Base-by-base conservation (phyloP, 768 basidiomycete genomes). In the Dictyophora rubrovolvata region DNA sequence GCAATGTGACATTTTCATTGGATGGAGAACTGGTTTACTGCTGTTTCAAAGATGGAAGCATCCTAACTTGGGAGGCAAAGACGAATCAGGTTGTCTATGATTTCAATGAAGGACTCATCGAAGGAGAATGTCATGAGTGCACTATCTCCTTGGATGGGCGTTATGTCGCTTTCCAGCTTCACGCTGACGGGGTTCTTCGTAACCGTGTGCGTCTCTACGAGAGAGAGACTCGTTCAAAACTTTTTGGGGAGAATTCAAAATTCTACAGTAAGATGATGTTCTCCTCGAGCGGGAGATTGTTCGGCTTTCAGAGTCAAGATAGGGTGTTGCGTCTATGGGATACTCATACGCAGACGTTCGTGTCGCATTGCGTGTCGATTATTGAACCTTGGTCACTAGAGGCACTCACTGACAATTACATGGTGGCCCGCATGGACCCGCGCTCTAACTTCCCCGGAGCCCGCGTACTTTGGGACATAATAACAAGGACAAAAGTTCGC, bases 151-250 rank as follows among this genome's bases (percentile, higher is more conserved):
- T 5, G 4, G 59, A 60, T 34, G 59, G 60, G 16, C 28, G 22
- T n/a, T 47, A 60, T n/a, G 23, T 60, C 60, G 59, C 50, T 7
- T 61, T 36, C 28, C 59, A 57, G 3, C 60, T 57, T 57, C 20
- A 56, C 21, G 56, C 56, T 18, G 20, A 36, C 21, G 56, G 12
- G 20, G 5, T 60, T 12, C 18, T 22, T 16, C 4, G 28, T 2
- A 28, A 28, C 28, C 28, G 28, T 7, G 28, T 28, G 7, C 28
- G 28, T 2, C 14, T 51, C 4, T 51, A 34, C 21, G 50, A 51
- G 3, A 51, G 11, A 12, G 11, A 14, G 1, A 22, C 50, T 51
- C 21, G 4, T 22, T 34, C 9, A 5, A 22, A 51, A 34, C 11
- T 4, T 2, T 14, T 42, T 42, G 50, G 14, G 4, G 60, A 18